Evolutionary conservation across 2,329 filamentous ascomycete genomes (phyloP).

Genomic region (Microdochium trichocladiopsis): DNA sequence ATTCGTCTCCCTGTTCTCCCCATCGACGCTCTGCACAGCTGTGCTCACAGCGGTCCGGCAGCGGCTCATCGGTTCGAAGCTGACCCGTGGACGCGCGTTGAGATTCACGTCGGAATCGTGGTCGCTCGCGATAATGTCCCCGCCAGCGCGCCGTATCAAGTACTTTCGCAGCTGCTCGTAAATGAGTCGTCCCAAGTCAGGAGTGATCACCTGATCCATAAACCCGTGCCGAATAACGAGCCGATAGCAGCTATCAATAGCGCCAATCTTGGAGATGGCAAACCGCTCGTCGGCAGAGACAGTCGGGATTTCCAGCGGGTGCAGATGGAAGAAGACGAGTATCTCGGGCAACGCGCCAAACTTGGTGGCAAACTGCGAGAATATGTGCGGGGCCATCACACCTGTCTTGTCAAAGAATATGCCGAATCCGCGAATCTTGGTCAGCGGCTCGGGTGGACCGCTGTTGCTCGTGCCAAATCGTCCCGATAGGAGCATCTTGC

Average conservation of each 20-base stretch:
- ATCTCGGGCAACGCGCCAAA: slow-evolving; percentile 61
- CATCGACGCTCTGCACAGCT: not conserved
- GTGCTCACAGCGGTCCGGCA: not conserved
- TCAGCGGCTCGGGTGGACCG: slow-evolving; percentile 16
- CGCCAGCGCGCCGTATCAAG: slow-evolving; percentile 28
- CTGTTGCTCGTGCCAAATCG: slow-evolving; percentile 30
- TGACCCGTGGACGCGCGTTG: not conserved
- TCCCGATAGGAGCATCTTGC: slow-evolving; percentile 21
- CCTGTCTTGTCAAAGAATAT: slow-evolving; percentile 78
- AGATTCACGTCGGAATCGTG: slow-evolving; percentile 2
- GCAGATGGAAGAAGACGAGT: slow-evolving; percentile 69
- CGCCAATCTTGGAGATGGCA: slow-evolving; percentile 30
- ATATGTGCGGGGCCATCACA: slow-evolving; percentile 56
- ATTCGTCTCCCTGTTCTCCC: not conserved
- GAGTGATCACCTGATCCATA: slow-evolving; percentile 62
- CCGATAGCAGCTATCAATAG: slow-evolving; percentile 58
- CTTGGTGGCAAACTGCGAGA: slow-evolving; percentile 67
- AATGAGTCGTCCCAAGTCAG: slow-evolving; percentile 53
- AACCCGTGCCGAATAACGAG: slow-evolving; percentile 66
- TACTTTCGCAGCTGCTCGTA: slow-evolving; percentile 49
- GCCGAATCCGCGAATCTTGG: slow-evolving; percentile 49
- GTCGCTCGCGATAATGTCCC: not conserved
- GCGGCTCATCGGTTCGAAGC: slow-evolving; percentile 12
- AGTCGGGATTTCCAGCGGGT: slow-evolving; percentile 52
- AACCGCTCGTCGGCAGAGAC: slow-evolving; percentile 42